Conservation (phyloP, 139 green algal genomes). For the Chlamydomonas sp. region DNA sequence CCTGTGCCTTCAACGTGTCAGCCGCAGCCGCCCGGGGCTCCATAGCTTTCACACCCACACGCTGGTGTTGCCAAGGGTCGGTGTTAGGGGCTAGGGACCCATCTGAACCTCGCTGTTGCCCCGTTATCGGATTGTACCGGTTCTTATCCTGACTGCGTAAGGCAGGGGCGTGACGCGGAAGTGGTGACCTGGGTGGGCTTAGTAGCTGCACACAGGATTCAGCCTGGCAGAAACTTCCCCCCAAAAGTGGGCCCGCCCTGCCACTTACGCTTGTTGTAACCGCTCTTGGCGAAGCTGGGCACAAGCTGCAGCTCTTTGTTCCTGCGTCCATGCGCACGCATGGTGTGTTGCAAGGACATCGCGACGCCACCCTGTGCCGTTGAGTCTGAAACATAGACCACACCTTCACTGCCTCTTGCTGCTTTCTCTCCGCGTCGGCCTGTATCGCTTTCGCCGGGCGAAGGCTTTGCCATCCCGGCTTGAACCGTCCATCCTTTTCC, state of each 20-base stretch:
- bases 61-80: conserved; percentile 25
- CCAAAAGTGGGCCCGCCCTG: not conserved
- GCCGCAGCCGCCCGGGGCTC: conserved; percentile 7
- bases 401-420: conserved; percentile 7
- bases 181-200: not conserved
- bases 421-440: not conserved
- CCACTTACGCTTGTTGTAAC: conserved; percentile 16
- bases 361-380: not conserved
- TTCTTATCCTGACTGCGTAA: not conserved
- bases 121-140: conserved; percentile 30
- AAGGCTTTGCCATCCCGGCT: conserved; percentile 16
- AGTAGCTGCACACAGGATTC: not conserved
- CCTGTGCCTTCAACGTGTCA: not conserved
- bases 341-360: not conserved
- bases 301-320: not conserved
- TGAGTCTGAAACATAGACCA: not conserved
- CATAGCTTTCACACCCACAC: not conserved
- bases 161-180: not conserved
- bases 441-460: not conserved
- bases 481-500: not conserved
- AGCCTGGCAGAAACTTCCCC: not conserved
- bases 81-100: not conserved
- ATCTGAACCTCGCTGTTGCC: not conserved
- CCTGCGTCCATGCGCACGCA: not conserved
- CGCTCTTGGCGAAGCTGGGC: not conserved